Percentiles rank a stretch among this genome's conserved stretches.
Conservation (phyloP, 192 early-diverging fungal genomes). For the Mortierella claussenii region DNA sequence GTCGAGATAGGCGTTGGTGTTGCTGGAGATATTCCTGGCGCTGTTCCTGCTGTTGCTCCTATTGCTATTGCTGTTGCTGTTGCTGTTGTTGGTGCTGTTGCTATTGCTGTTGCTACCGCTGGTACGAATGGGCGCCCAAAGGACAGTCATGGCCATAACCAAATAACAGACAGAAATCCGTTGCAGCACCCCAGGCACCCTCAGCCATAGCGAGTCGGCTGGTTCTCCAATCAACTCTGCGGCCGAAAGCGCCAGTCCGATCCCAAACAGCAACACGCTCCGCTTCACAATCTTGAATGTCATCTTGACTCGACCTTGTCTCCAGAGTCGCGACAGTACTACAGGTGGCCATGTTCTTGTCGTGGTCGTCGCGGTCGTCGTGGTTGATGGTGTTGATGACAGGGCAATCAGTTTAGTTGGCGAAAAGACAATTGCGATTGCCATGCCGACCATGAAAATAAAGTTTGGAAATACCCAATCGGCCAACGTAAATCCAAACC, state of each 20-base stretch:
- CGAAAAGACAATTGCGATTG: constrained; percentile 34
- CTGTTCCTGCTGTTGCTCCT: too few relatives aligned
- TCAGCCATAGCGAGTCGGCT: not conserved
- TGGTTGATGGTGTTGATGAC: not conserved
- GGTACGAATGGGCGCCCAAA: constrained; percentile 28
- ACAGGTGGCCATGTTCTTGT: not conserved
- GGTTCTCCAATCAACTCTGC: constrained; percentile 19
- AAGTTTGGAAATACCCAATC: constrained; percentile 69
- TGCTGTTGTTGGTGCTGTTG: too few relatives aligned
- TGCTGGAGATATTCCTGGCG: too few relatives aligned
- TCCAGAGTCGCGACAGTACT: too few relatives aligned
- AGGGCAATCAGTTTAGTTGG: constrained; percentile 6
- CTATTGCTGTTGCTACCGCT: too few relatives aligned
- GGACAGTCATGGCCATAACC: constrained; percentile 22
- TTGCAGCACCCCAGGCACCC: constrained; percentile 59
- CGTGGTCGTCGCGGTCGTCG: not conserved
- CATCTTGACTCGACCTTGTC: not conserved
- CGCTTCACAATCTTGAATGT: constrained; percentile 40
- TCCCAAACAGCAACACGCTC: constrained; percentile 31
- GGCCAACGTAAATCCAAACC: constrained; percentile 60
- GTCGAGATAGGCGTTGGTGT: too few relatives aligned
- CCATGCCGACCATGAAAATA: constrained; percentile 63
- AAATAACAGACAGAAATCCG: constrained; percentile 59
- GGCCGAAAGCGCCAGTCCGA: constrained; percentile 49
- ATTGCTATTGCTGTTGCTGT: too few relatives aligned